These are phyloP conservation scores for Parachaetomium inaequale DNA, from an alignment of 495 filamentous ascomycete genomes.

Conservation along the genomic window DNA sequence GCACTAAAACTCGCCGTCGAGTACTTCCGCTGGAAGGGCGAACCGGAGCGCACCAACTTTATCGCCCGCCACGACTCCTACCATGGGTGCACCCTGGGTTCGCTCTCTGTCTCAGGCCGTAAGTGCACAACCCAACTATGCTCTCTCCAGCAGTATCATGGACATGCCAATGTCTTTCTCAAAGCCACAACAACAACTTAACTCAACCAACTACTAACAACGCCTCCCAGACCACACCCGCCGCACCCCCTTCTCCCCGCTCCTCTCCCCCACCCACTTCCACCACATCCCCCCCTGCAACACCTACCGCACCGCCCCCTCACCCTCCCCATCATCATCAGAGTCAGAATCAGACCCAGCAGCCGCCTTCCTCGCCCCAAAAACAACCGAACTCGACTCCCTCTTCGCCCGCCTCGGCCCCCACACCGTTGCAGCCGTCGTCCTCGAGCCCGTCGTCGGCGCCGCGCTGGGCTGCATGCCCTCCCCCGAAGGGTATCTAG, in stretches of 20 bases:
- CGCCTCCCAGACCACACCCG: not conserved
- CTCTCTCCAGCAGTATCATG: too few species aligned
- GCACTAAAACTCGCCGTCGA: conserved; percentile 64
- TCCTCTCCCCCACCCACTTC: conserved; percentile 33
- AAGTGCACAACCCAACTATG: conserved; percentile 46
- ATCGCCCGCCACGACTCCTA: conserved; percentile 65
- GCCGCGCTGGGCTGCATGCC: conserved; percentile 61
- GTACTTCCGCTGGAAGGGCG: conserved; percentile 51
- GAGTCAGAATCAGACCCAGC: not conserved
- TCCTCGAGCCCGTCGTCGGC: conserved; percentile 62
- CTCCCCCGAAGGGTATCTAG: conserved; percentile 59
- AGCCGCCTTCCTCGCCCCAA: conserved; percentile 17
- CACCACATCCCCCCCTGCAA: conserved; percentile 63
- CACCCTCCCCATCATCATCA: not conserved
- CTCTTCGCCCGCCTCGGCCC: conserved; percentile 64
- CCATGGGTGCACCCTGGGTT: conserved; percentile 66
- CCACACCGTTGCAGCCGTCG: conserved; percentile 62
- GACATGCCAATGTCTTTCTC: too few species aligned
- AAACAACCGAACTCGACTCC: conserved; percentile 58
- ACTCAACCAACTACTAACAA: not conserved
- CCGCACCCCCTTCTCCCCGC: not conserved
- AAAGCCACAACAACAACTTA: not conserved
- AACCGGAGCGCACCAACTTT: conserved; percentile 44
- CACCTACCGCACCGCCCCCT: conserved; percentile 36
- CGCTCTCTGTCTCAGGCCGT: conserved; percentile 58